Evolutionary conservation across 495 filamentous ascomycete genomes (phyloP).

Genomic region (Aspergillus avenaceus): DNA sequence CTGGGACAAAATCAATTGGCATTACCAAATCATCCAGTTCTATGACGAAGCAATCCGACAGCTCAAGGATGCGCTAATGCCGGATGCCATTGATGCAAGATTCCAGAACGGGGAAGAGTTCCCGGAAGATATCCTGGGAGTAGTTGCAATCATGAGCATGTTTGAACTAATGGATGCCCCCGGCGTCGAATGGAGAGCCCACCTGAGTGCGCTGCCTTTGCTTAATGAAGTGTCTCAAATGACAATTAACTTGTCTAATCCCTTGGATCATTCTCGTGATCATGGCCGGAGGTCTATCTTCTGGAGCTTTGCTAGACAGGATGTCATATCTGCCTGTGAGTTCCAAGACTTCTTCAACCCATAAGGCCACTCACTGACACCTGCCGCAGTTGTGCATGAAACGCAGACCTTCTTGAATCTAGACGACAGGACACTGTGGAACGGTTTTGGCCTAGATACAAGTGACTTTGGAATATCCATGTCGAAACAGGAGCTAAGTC

Average conservation of each 20-base stretch:
- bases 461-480: no score
- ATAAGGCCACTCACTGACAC: neutral
- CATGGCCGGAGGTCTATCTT: slow-evolving; percentile 18
- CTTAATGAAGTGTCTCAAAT: slow-evolving; percentile 6
- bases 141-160: slow-evolving; percentile 19
- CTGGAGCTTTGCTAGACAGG: slow-evolving; percentile 21
- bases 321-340: slow-evolving; percentile 21
- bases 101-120: no score
- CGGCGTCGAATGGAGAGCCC: slow-evolving; percentile 19
- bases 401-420: slow-evolving; percentile 18
- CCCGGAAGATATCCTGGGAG: slow-evolving; percentile 23
- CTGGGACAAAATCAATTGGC: slow-evolving; percentile 15
- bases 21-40: slow-evolving; percentile 14
- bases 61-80: slow-evolving; percentile 15
- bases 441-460: slow-evolving; percentile 16
- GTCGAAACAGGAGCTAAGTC: slow-evolving; percentile 8
- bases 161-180: slow-evolving; percentile 22
- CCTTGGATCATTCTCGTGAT: slow-evolving; percentile 10
- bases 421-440: slow-evolving; percentile 19
- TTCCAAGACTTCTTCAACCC: neutral
- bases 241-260: slow-evolving; percentile 6
- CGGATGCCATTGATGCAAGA: slow-evolving; percentile 5
- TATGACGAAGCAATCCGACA: slow-evolving; percentile 18
- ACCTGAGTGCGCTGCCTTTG: slow-evolving; percentile 17
- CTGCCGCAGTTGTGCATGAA: slow-evolving; percentile 15